These are phyloP conservation scores for Fonsecaea monophora DNA, from an alignment of 2,329 filamentous ascomycete genomes.

Conservation along the genomic window DNA sequence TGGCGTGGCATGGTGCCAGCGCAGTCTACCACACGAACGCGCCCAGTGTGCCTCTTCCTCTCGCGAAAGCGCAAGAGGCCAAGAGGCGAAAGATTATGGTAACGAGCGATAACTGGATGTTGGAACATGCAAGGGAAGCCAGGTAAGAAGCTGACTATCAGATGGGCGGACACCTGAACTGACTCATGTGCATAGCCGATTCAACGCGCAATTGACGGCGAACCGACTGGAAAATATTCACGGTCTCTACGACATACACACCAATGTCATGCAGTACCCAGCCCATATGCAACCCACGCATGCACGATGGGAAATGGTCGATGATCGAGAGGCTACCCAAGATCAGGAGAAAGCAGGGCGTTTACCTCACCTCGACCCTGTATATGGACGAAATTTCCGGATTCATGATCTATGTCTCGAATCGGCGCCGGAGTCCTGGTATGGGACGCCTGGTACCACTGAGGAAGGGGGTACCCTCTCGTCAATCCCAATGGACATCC, in stretches of 20 bases:
- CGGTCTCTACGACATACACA: conserved; percentile 92
- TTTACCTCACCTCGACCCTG: conserved; percentile 62
- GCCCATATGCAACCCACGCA: conserved; percentile 88
- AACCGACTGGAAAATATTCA: conserved; percentile 72
- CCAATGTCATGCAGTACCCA: conserved; percentile 88
- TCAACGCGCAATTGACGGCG: conserved; percentile 76
- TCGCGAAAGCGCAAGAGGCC: conserved; percentile 73
- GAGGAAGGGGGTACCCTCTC: conserved; percentile 49
- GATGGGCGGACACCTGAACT: not conserved
- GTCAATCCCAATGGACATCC: conserved; percentile 51
- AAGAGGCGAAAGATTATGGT: conserved; percentile 88
- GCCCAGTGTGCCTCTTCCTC: conserved; percentile 76
- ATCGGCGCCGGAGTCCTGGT: conserved; percentile 63
- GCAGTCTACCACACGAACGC: conserved; percentile 88
- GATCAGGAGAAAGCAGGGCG: conserved; percentile 45
- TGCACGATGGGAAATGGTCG: conserved; percentile 77
- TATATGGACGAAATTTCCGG: conserved; percentile 67
- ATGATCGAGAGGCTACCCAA: conserved; percentile 37
- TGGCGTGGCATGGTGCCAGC: conserved; percentile 97
- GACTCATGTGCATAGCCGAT: conserved; percentile 65
- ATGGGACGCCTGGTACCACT: conserved; percentile 63
- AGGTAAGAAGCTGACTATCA: conserved; percentile 63
- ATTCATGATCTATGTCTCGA: conserved; percentile 68
- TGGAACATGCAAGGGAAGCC: conserved; percentile 89
- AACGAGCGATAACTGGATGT: conserved; percentile 94